Conservation (phyloP, 2,329 filamentous ascomycete genomes). For the Hypoxylon rubiginosum region DNA sequence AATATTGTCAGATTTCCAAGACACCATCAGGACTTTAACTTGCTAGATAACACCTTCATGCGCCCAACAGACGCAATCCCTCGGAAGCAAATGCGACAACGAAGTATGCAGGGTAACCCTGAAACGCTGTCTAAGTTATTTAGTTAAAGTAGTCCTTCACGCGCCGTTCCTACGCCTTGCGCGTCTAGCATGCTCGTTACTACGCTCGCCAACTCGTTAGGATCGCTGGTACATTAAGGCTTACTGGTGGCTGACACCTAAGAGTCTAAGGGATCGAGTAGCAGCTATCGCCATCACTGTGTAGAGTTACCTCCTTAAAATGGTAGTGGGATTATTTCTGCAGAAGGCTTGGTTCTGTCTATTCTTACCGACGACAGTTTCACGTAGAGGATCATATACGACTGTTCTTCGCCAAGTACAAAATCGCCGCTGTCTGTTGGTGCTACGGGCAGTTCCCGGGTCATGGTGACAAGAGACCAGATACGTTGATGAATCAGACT, state of each 20-base stretch:
- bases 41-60: constrained; percentile 12
- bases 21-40: neutral
- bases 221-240: constrained; percentile 13
- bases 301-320: constrained; percentile 8
- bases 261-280: constrained; percentile 3
- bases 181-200: constrained; percentile 10
- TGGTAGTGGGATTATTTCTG: neutral
- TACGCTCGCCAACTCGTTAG: constrained; percentile 13
- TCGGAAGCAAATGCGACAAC: constrained; percentile 30
- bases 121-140: constrained; percentile 30
- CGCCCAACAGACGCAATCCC: constrained; percentile 14
- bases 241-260: neutral
- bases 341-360: neutral
- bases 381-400: constrained; percentile 17
- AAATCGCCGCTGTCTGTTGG: neutral
- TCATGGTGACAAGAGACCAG: neutral
- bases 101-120: constrained; percentile 37
- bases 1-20: neutral
- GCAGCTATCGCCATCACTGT: neutral
- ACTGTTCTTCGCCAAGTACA: neutral
- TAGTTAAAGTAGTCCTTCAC: constrained; percentile 12
- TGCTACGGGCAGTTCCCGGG: neutral
- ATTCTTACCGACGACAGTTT: constrained; percentile 20
- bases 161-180: neutral
- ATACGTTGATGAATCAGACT: neutral